Conservation (phyloP, 371 early-diverging fungal genomes). For the Amoeboaphelidium protococcarum region DNA sequence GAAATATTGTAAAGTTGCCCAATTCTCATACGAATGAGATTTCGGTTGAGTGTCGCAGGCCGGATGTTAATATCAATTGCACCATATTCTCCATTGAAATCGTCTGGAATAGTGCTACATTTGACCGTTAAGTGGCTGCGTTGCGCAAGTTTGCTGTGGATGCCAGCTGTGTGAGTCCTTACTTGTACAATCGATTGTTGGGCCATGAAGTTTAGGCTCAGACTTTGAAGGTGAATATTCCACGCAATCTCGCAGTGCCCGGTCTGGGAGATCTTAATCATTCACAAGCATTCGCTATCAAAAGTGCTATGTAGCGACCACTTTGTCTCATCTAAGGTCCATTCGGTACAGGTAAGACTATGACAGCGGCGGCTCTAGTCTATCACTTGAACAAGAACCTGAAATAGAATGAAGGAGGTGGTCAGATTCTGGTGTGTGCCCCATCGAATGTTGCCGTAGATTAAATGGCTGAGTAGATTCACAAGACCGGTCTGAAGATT, state of each 20-base stretch:
- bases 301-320: conserved; percentile 60
- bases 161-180: conserved; percentile 71
- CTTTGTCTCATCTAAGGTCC: conserved; percentile 80
- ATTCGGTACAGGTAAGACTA: conserved; percentile 88
- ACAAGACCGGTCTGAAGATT: conserved; percentile 78
- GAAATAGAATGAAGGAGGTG: conserved; percentile 25
- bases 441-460: conserved; percentile 99
- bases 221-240: conserved; percentile 1
- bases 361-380: conserved; percentile 87
- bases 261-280: conserved; percentile 87
- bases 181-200: conserved; percentile 71
- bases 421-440: conserved; percentile 75
- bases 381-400: conserved; percentile 84
- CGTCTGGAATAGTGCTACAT: conserved; percentile 93
- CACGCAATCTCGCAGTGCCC: conserved; percentile 47
- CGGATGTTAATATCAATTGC: conserved; percentile 46
- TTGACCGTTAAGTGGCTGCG: conserved; percentile 84
- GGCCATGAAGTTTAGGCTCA: conserved; percentile 71
- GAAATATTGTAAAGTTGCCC: conserved; percentile 84
- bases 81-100: conserved; percentile 90
- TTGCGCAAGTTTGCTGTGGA: conserved; percentile 86
- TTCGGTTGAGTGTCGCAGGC: conserved; percentile 46
- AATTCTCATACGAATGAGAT: conserved; percentile 82
- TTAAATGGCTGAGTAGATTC: conserved; percentile 87
- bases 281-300: conserved; percentile 85